phyloP scores from a whole-genome alignment of 352 stramenopile species.

The Aphanomyces cochlioides region DNA sequence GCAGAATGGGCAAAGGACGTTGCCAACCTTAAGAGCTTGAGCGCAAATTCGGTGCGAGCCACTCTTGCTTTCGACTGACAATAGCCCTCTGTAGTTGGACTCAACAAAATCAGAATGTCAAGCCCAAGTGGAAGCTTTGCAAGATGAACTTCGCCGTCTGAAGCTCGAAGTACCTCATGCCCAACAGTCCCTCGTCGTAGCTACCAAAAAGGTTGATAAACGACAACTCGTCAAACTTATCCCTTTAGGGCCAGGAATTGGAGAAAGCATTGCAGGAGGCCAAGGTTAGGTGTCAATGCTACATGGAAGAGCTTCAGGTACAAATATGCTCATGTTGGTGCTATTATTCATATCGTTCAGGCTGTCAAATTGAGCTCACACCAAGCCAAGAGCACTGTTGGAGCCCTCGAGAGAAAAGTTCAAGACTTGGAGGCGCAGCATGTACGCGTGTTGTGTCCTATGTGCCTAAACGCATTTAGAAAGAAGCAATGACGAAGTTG shows the following conservation, averaged over 20 bases:
- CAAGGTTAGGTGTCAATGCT: slow-evolving; percentile 43
- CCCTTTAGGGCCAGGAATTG: not conserved
- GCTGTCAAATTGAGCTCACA: slow-evolving; percentile 26
- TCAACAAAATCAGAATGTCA: not conserved
- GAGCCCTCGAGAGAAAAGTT: slow-evolving; percentile 26
- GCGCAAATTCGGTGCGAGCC: not conserved
- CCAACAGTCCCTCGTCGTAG: not conserved
- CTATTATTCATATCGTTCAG: not conserved
- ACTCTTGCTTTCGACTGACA: not conserved
- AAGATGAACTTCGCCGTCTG: slow-evolving; percentile 14
- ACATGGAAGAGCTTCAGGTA: slow-evolving; percentile 38
- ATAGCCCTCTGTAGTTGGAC: slow-evolving; percentile 17
- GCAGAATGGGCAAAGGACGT: slow-evolving; percentile 22
- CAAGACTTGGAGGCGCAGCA: slow-evolving; percentile 21
- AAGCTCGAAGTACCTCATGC: not conserved
- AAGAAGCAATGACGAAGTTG: slow-evolving; percentile 4
- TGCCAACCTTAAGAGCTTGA: slow-evolving; percentile 6
- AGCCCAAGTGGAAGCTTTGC: not conserved
- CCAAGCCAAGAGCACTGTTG: slow-evolving; percentile 12
- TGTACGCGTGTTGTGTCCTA: slow-evolving; percentile 2
- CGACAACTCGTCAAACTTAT: not conserved
- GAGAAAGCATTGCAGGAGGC: slow-evolving; percentile 36
- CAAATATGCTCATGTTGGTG: not conserved
- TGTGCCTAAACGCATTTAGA: slow-evolving; percentile 1
- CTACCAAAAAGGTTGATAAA: slow-evolving; percentile 6